Base-by-base conservation (phyloP, 148 eudicot species). In the Spergularia marina region DNA sequence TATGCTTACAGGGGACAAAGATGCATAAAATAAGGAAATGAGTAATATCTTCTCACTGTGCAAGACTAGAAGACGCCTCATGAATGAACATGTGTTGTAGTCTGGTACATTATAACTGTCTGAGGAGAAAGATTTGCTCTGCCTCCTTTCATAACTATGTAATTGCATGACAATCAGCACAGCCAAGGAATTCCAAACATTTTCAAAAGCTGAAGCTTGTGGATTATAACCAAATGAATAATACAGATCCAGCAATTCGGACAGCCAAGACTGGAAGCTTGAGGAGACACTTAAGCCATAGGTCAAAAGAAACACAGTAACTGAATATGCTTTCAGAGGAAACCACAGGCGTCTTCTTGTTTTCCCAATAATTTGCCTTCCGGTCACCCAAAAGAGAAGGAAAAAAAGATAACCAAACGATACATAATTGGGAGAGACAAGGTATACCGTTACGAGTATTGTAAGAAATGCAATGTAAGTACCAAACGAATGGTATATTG, bases 61-160 rank as follows among this genome's bases (percentile, higher is more conserved):
- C 95, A 94, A 87, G 75, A 92, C 83, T 71, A 92, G 80, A 76
- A 92, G 80, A 73, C 97, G 90, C 80, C 84, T 90, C 68, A 82
- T 56, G 75, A 92, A 87, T 65, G 93, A 92, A 71, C 87, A 77
- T 64, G 83, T 65, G 57, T 89, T 92, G 66, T 82, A 74, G 71
- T 86, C 91, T 84, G 81, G 57, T 57, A 81, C 75, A 54, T 82
- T 83, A 57, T 75, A 65, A 73, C 84, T 78, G 71, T 80, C 89
- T 61, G 85, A 77, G 7, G 67, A 71, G 9, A 53, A 53, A 72
- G 75, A 72, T 70, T 82, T 87, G 89, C 91, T 92, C 76, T 92
- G 90, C 74, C 95, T 89, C 73, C 97, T 89, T 84, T 92, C 97
- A 51, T 92, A 92, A 81, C 95, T 92, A 79, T 90, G 91, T 72